Percentiles rank a stretch among this genome's conserved stretches.
These are phyloP conservation scores for Nosema muscidifuracis DNA, from an alignment of 371 early-diverging fungal species.

Conservation along the genomic window DNA sequence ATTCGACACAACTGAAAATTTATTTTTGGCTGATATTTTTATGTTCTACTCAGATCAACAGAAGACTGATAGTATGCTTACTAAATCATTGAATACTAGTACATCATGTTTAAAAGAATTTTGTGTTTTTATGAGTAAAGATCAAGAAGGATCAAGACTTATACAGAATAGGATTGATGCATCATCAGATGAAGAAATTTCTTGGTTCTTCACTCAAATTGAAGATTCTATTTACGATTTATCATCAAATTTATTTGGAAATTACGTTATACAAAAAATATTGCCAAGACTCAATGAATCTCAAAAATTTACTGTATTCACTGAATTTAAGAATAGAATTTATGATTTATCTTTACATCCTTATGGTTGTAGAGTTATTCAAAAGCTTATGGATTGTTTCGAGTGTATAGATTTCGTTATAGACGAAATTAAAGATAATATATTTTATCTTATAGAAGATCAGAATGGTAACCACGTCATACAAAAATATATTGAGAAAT, in stretches of 20 bases:
- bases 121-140: slow-evolving; percentile 70
- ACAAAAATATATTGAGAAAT: slow-evolving; percentile 89
- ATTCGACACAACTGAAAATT: slow-evolving; percentile 9
- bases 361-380: slow-evolving; percentile 99
- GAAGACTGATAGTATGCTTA: background rate
- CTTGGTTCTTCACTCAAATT: slow-evolving; percentile 87
- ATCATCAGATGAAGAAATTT: slow-evolving; percentile 79
- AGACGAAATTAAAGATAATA: slow-evolving; percentile 79
- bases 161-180: slow-evolving; percentile 95
- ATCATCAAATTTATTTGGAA: slow-evolving; percentile 98
- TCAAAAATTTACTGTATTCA: slow-evolving; percentile 51
- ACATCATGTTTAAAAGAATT: slow-evolving; percentile 18
- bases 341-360: slow-evolving; percentile 85
- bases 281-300: slow-evolving; percentile 46
- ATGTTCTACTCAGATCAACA: slow-evolving; percentile 22
- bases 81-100: background rate
- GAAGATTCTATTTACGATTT: slow-evolving; percentile 78
- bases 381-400: slow-evolving; percentile 92
- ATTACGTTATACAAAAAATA: slow-evolving; percentile 98
- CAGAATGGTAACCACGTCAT: slow-evolving; percentile 99
- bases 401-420: slow-evolving; percentile 72
- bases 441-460: slow-evolving; percentile 91
- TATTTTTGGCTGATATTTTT: slow-evolving; percentile 28
- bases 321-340: slow-evolving; percentile 84
- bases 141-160: slow-evolving; percentile 96